Evolutionary conservation across 2,329 filamentous ascomycete genomes (phyloP), one percentile per base, ranked within the genome.

Genomic region (Aspergillus carbonarius): DNA sequence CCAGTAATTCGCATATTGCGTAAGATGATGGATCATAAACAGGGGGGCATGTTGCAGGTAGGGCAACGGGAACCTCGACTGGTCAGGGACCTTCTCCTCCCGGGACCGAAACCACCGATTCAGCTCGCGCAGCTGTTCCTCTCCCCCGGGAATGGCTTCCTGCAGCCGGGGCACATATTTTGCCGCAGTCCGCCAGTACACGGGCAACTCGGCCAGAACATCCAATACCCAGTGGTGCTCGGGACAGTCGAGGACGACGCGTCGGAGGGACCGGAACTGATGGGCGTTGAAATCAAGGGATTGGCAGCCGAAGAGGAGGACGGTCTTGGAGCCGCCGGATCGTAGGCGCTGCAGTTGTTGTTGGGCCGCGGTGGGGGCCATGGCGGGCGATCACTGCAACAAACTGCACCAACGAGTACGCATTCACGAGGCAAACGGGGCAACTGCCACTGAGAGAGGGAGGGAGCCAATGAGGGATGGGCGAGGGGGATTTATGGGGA

Each of bases 281-380:
- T 54, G n/a, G 3, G 48, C 49, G 8, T 55, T 42, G 37, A 66
- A 66, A 7, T 59, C 55, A 4, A 63, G 55, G 34, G 62, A 63
- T 55, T 66, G 64, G 18, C 62, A 66, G 25, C 64, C 64, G 49
- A 66, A 66, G 2, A 66, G 25, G 1, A 66, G 54, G 17, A 66
- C 55, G 3, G 54, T 40, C 3, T 59, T 56, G 8, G 40, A 4
- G 1, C 6, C 18, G 23, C 6, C 50, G 42, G 30, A 32, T 4
- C 46, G 44, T 10, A 20, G 10, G 12, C 5, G 39, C 2, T 17
- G 10, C 2, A 5, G 34, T 37, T 37, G 34, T 37, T 37, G 34
- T 37, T 37, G 34, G 34, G 34, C 34, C 5, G 39, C 5, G 13
- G 12, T 42, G 39, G 10, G 3, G 39, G 39, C 18, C 39, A n/a